Evolutionary conservation across 2,329 filamentous ascomycete species (phyloP), one percentile per base, ranked within the genome.

Genomic region (Stenocarpella maydis): DNA sequence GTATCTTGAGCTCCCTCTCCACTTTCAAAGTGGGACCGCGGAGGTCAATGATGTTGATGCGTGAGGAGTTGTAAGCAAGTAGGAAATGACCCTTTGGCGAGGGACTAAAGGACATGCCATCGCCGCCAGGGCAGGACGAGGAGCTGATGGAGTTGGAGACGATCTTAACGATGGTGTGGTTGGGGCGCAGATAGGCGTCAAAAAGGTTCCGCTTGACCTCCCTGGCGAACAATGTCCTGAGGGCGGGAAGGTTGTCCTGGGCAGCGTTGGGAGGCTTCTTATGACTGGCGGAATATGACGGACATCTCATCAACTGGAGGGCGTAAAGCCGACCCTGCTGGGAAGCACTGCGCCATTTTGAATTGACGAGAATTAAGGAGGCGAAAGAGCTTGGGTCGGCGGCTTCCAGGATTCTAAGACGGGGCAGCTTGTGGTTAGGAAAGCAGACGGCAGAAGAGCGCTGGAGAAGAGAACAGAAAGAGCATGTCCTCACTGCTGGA

Each of bases 71-170:
- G 78, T 94, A 92, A 64, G 92, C 93, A 49, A 97, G 86, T 37
- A 97, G 81, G 74, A 91, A 88, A 73, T 91, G 89, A 2, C 93
- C 93, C 66, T 87, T 88, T 7, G 92, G 89, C 2, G 94, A 97
- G 70, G 93, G 88, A 72, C 88, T 90, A 78, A 97, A 97, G 67
- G 93, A 92, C 82, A 97, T 93, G 54, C 93, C 93, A 78, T 97
- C 94, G 39, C 93, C 92, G 41, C 92, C 91, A 1, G 93, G 94
- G 71, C 91, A 91, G 26, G 93, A 93, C 1, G 92, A 94, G 0
- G 93, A 95, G 77, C 92, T 95, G 74, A 93, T 93, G 7, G 92
- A 94, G 61, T 91, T 93, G 45, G 93, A 96, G 15, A 97, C 90
- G 64, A 97, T 84, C 76, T 92, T 95, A 75, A 97, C 87, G 53